Evolutionary conservation across 352 stramenopile genomes (phyloP), one percentile per base, ranked within the genome.

Genomic region (Globisporangium iwayamae): DNA sequence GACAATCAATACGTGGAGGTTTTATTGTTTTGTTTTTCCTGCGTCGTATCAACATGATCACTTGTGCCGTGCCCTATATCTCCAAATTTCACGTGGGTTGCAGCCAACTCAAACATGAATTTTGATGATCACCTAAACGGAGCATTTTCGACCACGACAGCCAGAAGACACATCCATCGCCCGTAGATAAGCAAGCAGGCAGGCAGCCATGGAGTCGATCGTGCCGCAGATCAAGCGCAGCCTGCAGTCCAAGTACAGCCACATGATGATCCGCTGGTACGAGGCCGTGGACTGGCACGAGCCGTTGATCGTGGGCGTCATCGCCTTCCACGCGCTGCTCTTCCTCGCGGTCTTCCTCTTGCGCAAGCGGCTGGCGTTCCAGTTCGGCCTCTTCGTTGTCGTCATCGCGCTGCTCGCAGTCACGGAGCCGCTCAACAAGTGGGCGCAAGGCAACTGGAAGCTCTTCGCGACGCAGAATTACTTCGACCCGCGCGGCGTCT

Each of bases 201-300:
- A 52, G 46, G 47, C 9, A 20, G 62, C 30, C 4, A 91, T 93
- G 85, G 85, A 89, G 51, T 46, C 69, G 32, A 74, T 91, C 50
- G 81, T 77, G 46, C 68, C 76, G 50, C 76, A 89, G 62, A 74
- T 93, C 58, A 66, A 82, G 77, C 79, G 79, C 73, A 79, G 90
- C 39, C 69, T 93, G 66, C 79, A 78, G 63, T 67, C 71, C 45
- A 85, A 90, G 71, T 90, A 91, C 71, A 76, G 75, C 56, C 82
- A 89, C 50, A 38, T 90, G 56, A 88, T 94, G 83, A 43, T 89
- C 8, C 72, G 82, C 52, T 94, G 85, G 85, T 94, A 93, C 69
- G 83, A 94, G 62, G 76, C 81, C 9, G 79, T 95, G 41, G 70
- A 95, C 70, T 95, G 86, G 86, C 81, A 53, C 1, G 86, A 95